Base-by-base conservation (phyloP, 1,284 basidiomycete genomes). In the Tremellales sp. region DNA sequence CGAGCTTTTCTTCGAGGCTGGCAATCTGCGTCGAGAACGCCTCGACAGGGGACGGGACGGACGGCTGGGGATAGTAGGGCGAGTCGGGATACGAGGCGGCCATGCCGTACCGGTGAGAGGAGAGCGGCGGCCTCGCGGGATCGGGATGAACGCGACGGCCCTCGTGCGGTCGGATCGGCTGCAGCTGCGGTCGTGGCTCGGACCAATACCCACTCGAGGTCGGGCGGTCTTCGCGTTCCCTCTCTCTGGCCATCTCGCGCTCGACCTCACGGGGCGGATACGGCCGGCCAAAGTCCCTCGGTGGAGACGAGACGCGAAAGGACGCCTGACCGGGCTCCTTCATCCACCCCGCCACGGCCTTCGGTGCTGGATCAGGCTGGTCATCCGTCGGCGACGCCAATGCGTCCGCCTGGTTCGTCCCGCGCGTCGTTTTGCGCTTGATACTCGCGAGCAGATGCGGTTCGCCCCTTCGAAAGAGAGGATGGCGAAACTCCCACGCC, bases 401-500 rank as follows among this genome's bases (percentile, higher is more conserved):
- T 13, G 33, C 25, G 4, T 49, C 34, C 5, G 50, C 47, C 10
- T 54, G 49, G 12, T 57, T 50, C 25, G 37, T 57, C 9, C 55
- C 54, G 7, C 67, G 57, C n/a, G 64, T 61, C 1, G 67, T 61
- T 45, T 71, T 71, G 27, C 69, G 61, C 53, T 72, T 73, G 58
- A 75, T 74, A 19, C 56, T 56, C 2, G 66, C 57, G 7, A 75
- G 61, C 3, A 73, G 56, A 18, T 70, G 66, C 6, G 71, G 70
- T 34, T 73, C 65, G 12, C 68, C 73, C 7, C 68, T 64, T 4
- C 68, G 68, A 52, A 75, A 75, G 7, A 67, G 57, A 1, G 65
- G 61, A 47, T 75, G 73, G 21, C 71, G 65, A 47, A 75, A 75
- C 54, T 75, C 74, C 73, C 73, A 74, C 0, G 73, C 68, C n/a